A percentile compares a stretch with the other conserved stretches of the same genome.
These are phyloP conservation scores for Cryptococcus jaspeensis DNA, from an alignment of 1,284 basidiomycete species.

Conservation along the genomic window DNA sequence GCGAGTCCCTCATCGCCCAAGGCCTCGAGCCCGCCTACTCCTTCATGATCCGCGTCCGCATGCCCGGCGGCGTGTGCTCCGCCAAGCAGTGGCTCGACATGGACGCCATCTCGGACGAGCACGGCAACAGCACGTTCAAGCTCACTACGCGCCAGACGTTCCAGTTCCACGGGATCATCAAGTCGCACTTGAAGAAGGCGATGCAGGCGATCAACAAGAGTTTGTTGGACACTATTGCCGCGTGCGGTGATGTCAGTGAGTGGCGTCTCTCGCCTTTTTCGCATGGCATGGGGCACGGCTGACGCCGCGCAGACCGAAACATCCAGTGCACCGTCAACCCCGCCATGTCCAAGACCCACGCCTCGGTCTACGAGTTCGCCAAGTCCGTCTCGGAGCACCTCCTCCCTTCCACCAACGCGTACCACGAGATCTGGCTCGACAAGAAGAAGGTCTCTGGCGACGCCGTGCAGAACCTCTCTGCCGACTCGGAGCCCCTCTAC, in stretches of 20 bases:
- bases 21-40: conserved; percentile 94
- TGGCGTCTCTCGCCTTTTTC: conserved; percentile 12
- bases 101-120: conserved; percentile 93
- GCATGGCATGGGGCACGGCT: background rate
- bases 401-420: conserved; percentile 86
- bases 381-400: conserved; percentile 82
- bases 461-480: conserved; percentile 62
- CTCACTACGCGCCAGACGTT: conserved; percentile 98
- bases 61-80: conserved; percentile 91
- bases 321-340: conserved; percentile 93
- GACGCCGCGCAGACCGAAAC: conserved; percentile 58
- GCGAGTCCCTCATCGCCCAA: conserved; percentile 89
- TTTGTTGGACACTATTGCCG: conserved; percentile 92
- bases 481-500: conserved; percentile 91
- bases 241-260: conserved; percentile 95
- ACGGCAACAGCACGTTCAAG: conserved; percentile 93
- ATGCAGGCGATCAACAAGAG: conserved; percentile 95
- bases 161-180: conserved; percentile 98
- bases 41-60: conserved; percentile 98
- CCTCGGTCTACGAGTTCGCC: conserved; percentile 81
- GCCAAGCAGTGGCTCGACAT: conserved; percentile 93
- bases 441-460: conserved; percentile 91
- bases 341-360: conserved; percentile 77
- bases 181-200: conserved; percentile 90
- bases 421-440: conserved; percentile 99